phyloP scores from a whole-genome alignment of 2,329 filamentous ascomycete species.

The Curvularia spicifera region DNA sequence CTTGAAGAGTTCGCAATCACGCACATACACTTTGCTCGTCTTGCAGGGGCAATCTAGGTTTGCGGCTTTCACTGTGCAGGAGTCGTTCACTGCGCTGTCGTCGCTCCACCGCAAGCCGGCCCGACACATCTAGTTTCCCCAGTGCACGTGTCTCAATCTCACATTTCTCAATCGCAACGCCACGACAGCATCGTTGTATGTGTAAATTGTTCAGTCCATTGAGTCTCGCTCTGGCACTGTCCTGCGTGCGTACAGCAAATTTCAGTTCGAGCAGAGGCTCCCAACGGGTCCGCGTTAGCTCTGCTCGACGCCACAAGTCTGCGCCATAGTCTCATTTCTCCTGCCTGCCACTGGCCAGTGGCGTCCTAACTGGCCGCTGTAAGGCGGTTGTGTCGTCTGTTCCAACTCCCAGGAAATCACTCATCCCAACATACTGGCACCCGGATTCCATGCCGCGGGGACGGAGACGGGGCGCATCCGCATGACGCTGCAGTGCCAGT shows the following conservation, averaged over 20 bases:
- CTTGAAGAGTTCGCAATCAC: constrained; percentile 1
- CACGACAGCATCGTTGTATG: neutral
- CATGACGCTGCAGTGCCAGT: constrained; percentile 12
- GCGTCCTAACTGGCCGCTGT: constrained; percentile 1
- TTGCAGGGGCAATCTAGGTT: neutral
- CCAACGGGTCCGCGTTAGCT: neutral
- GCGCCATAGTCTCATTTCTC: constrained; percentile 4
- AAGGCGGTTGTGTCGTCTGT: neutral
- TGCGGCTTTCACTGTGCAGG: neutral
- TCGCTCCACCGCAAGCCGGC: neutral
- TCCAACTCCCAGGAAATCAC: neutral
- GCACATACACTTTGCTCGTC: constrained; percentile 1
- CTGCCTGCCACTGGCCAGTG: neutral
- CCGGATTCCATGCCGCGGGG: constrained; percentile 11
- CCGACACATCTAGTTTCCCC: neutral
- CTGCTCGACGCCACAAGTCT: constrained; percentile 7
- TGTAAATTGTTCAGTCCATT: neutral
- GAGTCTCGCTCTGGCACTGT: neutral
- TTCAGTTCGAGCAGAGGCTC: constrained; percentile 2
- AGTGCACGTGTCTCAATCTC: neutral
- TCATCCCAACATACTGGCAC: constrained; percentile 15
- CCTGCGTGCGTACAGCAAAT: neutral
- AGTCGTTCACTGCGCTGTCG: neutral
- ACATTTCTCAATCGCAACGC: neutral
- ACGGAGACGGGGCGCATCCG: constrained; percentile 16